These are phyloP conservation scores for Sphaerostilbella broomeana DNA, from an alignment of 2,329 filamentous ascomycete species.

Conservation along the genomic window DNA sequence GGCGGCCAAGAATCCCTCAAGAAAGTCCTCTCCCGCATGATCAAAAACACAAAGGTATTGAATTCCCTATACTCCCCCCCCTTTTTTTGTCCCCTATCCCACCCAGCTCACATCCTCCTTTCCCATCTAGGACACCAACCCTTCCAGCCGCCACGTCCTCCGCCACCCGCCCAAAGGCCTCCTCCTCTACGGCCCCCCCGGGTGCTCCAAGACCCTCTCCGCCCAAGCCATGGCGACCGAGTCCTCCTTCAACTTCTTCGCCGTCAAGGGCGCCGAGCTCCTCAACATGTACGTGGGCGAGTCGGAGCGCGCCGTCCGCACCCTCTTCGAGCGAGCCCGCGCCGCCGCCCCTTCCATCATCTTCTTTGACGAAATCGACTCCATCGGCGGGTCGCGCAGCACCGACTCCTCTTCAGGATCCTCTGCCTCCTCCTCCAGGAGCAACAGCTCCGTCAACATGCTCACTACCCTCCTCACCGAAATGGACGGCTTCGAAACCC, in stretches of 20 bases:
- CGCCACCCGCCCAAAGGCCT: conserved; percentile 68
- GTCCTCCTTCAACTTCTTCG: conserved; percentile 86
- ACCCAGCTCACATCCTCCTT: neutral
- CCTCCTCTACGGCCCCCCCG: conserved; percentile 84
- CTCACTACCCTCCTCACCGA: conserved; percentile 86
- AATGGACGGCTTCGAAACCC: conserved; percentile 87
- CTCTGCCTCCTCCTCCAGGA: conserved; percentile 28
- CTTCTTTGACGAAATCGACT: conserved; percentile 95
- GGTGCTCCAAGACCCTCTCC: conserved; percentile 89
- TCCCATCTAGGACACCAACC: conserved; percentile 28
- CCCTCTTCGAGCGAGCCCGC: conserved; percentile 77
- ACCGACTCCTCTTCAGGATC: conserved; percentile 43
- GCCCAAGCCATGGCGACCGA: conserved; percentile 89
- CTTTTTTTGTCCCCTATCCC: neutral
- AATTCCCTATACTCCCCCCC: neutral
- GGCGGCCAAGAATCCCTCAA: conserved; percentile 78
- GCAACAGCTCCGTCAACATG: conserved; percentile 62
- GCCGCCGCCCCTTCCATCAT: conserved; percentile 87
- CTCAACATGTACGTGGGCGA: conserved; percentile 97
- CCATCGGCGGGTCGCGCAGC: conserved; percentile 56
- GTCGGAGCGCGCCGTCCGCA: conserved; percentile 77
- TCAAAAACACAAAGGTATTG: conserved; percentile 34
- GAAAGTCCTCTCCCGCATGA: conserved; percentile 46
- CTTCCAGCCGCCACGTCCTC: conserved; percentile 30
- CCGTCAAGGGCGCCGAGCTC: conserved; percentile 87